phyloP scores from a whole-genome alignment of 1,139 yeast genomes.

The Geotrichum fermentans region DNA sequence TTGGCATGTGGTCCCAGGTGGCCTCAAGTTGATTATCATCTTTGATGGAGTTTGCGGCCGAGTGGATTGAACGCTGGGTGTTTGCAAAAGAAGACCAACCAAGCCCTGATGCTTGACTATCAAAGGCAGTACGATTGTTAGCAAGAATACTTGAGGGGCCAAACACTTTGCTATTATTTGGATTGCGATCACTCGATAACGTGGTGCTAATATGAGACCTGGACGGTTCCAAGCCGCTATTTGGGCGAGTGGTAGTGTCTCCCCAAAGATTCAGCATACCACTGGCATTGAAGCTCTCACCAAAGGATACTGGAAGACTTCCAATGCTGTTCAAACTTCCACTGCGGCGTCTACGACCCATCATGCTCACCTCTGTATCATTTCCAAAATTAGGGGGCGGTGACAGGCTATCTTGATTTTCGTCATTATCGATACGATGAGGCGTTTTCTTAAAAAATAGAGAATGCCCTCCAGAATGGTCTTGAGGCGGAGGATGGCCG shows the following conservation, averaged over 20 bases:
- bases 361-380: constrained; percentile 6
- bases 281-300: constrained; percentile 18
- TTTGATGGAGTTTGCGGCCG: constrained; percentile 3
- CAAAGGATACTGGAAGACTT: constrained; percentile 19
- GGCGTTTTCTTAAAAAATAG: constrained; percentile 9
- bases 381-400: constrained; percentile 7
- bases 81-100: constrained; percentile 16
- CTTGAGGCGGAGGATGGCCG: constrained; percentile 5
- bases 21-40: constrained; percentile 15
- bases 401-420: background rate
- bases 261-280: constrained; percentile 18
- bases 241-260: constrained; percentile 5
- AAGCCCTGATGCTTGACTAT: constrained; percentile 15
- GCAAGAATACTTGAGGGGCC: constrained; percentile 9
- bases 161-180: constrained; percentile 8
- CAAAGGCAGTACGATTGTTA: constrained; percentile 13
- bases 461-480: constrained; percentile 7
- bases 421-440: constrained; percentile 2
- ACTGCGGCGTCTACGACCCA: constrained; percentile 16
- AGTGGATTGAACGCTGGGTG: constrained; percentile 2
- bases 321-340: constrained; percentile 19
- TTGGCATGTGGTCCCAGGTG: constrained; percentile 18
- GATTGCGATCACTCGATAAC: constrained; percentile 17
- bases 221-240: constrained; percentile 15
- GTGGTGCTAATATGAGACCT: constrained; percentile 18